A percentile compares a stretch with the other conserved stretches of the same genome.
Evolutionary conservation across 768 basidiomycete genomes (phyloP).

Genomic region (Psilocybe subaeruginosa): DNA sequence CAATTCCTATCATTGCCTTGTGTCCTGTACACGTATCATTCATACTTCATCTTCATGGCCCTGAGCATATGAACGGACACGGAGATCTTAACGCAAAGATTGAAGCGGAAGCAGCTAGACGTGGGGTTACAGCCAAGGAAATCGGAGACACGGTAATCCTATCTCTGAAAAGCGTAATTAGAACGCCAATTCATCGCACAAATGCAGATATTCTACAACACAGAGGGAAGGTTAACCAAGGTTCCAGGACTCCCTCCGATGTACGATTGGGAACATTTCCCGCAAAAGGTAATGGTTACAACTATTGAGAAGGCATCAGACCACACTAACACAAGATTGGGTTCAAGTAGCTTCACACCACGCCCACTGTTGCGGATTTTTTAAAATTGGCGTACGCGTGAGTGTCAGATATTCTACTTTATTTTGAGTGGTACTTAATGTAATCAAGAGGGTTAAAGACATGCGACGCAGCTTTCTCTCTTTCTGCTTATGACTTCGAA

Average conservation of each 20-base stretch:
- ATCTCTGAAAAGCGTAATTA: background rate
- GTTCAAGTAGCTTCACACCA: background rate
- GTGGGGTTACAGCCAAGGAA: background rate
- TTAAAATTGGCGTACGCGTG: background rate
- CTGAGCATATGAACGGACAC: background rate
- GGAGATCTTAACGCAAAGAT: background rate
- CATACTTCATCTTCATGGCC: background rate
- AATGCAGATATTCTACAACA: no score
- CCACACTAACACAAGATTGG: no score
- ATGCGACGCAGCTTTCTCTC: conserved; percentile 8
- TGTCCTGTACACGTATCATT: background rate
- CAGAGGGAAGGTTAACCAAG: background rate
- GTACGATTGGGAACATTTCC: conserved; percentile 19
- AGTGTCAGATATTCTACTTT: background rate
- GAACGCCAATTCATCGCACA: no score
- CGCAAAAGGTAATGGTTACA: conserved; percentile 8
- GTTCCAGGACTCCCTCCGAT: conserved; percentile 12
- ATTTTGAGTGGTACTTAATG: background rate
- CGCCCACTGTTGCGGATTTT: background rate
- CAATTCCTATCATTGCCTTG: background rate
- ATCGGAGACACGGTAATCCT: background rate
- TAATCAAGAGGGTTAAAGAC: conserved; percentile 2
- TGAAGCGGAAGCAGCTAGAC: background rate
- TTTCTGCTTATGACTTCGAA: conserved; percentile 3
- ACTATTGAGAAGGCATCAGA: no score